Evolutionary conservation across 345 rosid species (phyloP), one percentile per base, ranked within the genome.

Genomic region (Eutrema yunnanense): DNA sequence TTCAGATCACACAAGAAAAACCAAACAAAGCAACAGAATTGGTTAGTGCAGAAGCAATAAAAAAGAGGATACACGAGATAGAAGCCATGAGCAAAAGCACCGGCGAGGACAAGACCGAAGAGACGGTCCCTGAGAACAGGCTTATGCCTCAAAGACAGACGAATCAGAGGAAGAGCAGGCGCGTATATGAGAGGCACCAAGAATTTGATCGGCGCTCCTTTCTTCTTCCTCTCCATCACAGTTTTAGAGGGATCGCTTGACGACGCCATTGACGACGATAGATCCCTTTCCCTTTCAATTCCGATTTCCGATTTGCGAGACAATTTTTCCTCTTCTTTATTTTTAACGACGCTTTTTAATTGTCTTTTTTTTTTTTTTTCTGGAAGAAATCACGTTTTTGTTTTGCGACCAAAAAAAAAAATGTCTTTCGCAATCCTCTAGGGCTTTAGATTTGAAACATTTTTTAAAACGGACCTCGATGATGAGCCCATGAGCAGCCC

Each of bases 51-150:
- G 41, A 30, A 22, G 12, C 8, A 2, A 47, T 0, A 7, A 9
- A 9, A 62, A 69, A 76, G 41, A 95, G 96, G 99, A 92, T 95
- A 95, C 96, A 95, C 96, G 86, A 92, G 79, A 81, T 90, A 92
- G 65, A 84, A 78, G 63, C 99, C 96, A 78, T 92, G 98, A 79
- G 87, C 87, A 59, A 92, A 87, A 51, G 89, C 96, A 55, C 97
- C 99, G 41, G 84, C 96, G 76, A 95, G 81, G 30, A 87, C 96
- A 42, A 82, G 78, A 27, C 87, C 83, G 63, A 92, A 95, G 83
- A 95, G 75, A 43, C 96, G 88, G 79, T 94, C 96, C 71, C 97
- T 86, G 55, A 91, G 51, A 66, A 92, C 90, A 22, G 96, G 93
- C 55, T 85, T 83, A 82, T 77, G 86, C 69, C 99, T 88, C 71